A percentile compares a stretch with the other conserved stretches of the same genome.
These are phyloP conservation scores for Apocynum venetum DNA, from an alignment of 257 asterid genomes.

Conservation along the genomic window DNA sequence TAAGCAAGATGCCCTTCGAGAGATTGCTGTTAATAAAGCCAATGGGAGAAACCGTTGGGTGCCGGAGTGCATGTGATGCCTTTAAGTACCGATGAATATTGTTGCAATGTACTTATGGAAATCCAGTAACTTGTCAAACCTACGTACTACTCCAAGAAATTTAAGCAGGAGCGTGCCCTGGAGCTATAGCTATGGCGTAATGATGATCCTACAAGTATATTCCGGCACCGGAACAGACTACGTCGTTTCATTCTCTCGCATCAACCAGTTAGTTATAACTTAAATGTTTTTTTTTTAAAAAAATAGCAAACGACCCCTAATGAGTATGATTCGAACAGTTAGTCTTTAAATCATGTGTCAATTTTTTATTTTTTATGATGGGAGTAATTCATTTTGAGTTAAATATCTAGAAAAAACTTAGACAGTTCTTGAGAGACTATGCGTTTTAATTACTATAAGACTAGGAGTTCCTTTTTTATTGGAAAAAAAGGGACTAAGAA, in stretches of 20 bases:
- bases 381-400: no score
- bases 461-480: no score
- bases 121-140: constrained; percentile 74
- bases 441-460: no score
- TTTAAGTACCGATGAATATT: constrained; percentile 82
- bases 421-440: no score
- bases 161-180: constrained; percentile 76
- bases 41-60: constrained; percentile 54
- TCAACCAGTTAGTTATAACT: constrained; percentile 33
- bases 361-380: no score
- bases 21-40: constrained; percentile 49
- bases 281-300: background rate
- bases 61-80: constrained; percentile 89
- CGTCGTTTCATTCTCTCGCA: constrained; percentile 72
- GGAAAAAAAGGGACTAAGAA: no score
- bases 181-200: constrained; percentile 93
- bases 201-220: constrained; percentile 84
- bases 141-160: constrained; percentile 62
- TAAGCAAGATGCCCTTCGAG: constrained; percentile 57
- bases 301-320: no score
- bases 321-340: no score
- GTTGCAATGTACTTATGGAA: constrained; percentile 77
- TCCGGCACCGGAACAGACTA: constrained; percentile 63
- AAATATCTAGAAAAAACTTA: no score
- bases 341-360: no score